phyloP scores from a whole-genome alignment of 83 land plant species.

The Picea abies region DNA sequence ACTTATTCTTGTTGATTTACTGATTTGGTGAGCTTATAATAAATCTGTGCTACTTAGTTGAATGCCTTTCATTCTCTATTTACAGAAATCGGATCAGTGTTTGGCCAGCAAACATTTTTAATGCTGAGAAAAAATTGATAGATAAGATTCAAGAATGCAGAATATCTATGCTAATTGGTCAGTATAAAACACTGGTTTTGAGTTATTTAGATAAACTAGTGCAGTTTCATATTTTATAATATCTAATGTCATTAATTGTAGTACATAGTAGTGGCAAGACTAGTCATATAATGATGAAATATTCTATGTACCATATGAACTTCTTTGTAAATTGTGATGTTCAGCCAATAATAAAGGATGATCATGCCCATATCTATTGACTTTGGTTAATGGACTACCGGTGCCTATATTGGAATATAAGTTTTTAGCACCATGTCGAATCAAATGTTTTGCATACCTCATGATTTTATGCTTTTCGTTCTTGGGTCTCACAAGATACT shows the following conservation, averaged over 20 bases:
- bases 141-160: neutral
- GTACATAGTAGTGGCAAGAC: neutral
- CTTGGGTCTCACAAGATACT: neutral
- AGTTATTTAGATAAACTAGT: neutral
- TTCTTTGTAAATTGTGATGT: neutral
- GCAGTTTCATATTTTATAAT: neutral
- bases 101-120: neutral
- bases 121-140: neutral
- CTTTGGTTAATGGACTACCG: neutral
- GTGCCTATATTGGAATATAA: neutral
- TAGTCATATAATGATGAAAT: neutral
- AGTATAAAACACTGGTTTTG: neutral
- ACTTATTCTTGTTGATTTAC: slow-evolving; percentile 5
- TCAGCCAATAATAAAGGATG: neutral
- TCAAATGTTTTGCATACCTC: neutral
- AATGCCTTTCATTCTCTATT: neutral
- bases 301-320: no score
- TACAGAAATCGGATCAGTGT: neutral
- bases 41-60: neutral
- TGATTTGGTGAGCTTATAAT: neutral
- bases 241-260: neutral
- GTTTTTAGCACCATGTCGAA: neutral
- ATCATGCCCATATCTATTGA: neutral
- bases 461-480: neutral
- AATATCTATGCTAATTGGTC: neutral